phyloP scores from a whole-genome alignment of 2,329 filamentous ascomycete genomes.

The Metarhizium robertsii region DNA sequence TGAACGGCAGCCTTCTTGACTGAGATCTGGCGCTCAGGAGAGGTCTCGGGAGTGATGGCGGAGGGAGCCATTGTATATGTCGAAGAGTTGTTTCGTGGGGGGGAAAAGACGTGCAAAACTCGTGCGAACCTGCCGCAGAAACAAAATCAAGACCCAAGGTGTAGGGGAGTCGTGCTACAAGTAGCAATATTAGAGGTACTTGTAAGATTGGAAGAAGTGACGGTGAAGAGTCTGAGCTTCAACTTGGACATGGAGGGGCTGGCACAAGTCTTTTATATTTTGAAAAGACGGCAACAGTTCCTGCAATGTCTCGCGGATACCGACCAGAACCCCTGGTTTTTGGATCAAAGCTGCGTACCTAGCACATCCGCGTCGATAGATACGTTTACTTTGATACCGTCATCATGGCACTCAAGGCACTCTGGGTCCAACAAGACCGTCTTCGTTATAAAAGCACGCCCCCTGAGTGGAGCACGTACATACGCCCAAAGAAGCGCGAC shows the following conservation, averaged over 20 bases:
- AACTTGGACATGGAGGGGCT: conserved; percentile 1
- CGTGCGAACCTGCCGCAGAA: not conserved
- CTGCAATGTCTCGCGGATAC: not conserved
- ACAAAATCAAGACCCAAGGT: not conserved
- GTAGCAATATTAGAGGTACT: not conserved
- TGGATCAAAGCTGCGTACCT: not conserved
- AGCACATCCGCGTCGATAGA: not conserved
- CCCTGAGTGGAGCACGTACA: not conserved
- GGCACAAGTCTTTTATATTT: conserved; percentile 4
- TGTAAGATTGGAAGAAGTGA: not conserved
- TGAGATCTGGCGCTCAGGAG: conserved; percentile 20
- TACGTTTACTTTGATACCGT: not conserved
- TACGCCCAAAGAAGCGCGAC: not conserved
- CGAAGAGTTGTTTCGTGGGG: not conserved
- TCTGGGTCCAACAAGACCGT: not conserved
- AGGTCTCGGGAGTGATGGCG: conserved; percentile 24
- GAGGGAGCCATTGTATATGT: conserved; percentile 24
- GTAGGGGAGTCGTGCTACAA: not conserved
- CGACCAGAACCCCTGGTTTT: not conserved
- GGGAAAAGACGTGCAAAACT: not conserved
- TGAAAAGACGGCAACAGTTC: not conserved
- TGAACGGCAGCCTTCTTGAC: conserved; percentile 18
- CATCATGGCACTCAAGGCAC: not conserved
- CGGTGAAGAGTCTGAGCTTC: too few species aligned
- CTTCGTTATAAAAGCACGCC: not conserved